Evolutionary conservation across 495 filamentous ascomycete genomes (phyloP).

Genomic region (Penicillium parvum): DNA sequence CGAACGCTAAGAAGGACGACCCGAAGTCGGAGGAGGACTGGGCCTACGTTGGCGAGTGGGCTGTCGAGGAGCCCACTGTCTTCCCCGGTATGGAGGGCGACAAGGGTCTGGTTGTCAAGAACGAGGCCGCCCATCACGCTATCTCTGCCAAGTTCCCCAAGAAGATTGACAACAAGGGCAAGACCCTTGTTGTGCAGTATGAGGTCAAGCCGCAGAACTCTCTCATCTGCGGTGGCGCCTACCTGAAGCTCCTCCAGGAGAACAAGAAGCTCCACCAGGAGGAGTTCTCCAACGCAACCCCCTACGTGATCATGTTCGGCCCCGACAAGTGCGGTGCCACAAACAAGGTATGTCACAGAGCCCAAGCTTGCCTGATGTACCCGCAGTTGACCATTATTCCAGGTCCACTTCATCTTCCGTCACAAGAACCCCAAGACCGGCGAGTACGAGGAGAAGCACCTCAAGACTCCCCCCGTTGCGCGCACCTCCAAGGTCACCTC

Average conservation of each 20-base stretch:
- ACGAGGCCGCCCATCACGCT: conserved; percentile 94
- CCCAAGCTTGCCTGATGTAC: background rate
- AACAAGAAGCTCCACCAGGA: conserved; percentile 95
- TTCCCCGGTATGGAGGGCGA: conserved; percentile 94
- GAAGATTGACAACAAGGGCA: conserved; percentile 94
- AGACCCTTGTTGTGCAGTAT: conserved; percentile 96
- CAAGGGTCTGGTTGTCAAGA: conserved; percentile 96
- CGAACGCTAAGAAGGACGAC: conserved; percentile 94
- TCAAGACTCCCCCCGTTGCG: conserved; percentile 76
- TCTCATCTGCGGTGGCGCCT: conserved; percentile 97
- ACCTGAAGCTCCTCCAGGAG: conserved; percentile 98
- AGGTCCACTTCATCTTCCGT: conserved; percentile 99
- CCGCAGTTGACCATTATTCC: conserved; percentile 3
- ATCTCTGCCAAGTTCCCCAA: conserved; percentile 98
- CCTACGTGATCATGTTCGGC: conserved; percentile 99
- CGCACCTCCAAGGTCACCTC: conserved; percentile 85
- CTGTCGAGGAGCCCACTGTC: conserved; percentile 90
- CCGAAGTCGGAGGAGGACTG: conserved; percentile 86
- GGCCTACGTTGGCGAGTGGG: conserved; percentile 96
- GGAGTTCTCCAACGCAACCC: conserved; percentile 95
- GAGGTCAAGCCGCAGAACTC: conserved; percentile 99
- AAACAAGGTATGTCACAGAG: conserved; percentile 69
- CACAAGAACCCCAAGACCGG: conserved; percentile 99
- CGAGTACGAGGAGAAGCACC: conserved; percentile 99
- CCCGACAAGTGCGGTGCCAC: conserved; percentile 99